phyloP scores from a whole-genome alignment of 768 basidiomycete species.

The Sarcomyxa edulis region DNA sequence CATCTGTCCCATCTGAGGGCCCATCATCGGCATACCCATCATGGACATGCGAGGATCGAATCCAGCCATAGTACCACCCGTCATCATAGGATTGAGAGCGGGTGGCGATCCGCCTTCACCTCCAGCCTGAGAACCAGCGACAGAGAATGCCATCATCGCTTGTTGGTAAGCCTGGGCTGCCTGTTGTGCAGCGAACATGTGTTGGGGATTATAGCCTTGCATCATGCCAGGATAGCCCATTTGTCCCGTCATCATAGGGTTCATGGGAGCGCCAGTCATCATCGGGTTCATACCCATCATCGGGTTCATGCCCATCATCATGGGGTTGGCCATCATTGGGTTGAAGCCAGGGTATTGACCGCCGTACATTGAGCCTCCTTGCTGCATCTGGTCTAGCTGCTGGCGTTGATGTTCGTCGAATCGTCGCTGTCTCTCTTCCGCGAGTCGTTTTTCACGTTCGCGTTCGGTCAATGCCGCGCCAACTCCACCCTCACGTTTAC shows the following conservation, averaged over 20 bases:
- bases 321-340: conserved; percentile 72
- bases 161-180: conserved; percentile 86
- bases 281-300: conserved; percentile 44
- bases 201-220: conserved; percentile 59
- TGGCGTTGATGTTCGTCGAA: conserved; percentile 87
- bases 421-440: conserved; percentile 90
- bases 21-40: conserved; percentile 76
- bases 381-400: conserved; percentile 88
- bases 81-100: conserved; percentile 52
- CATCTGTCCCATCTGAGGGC: conserved; percentile 9
- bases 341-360: conserved; percentile 46
- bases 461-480: conserved; percentile 94
- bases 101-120: conserved; percentile 39
- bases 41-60: conserved; percentile 81
- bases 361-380: conserved; percentile 69
- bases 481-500: conserved; percentile 91
- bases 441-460: conserved; percentile 87
- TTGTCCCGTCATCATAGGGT: conserved; percentile 28
- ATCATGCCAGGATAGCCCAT: conserved; percentile 59
- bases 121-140: conserved; percentile 68
- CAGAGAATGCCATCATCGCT: conserved; percentile 79
- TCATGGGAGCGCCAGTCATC: conserved; percentile 25
- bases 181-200: conserved; percentile 83
- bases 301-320: conserved; percentile 54
- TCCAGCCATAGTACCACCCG: conserved; percentile 25